These are phyloP conservation scores for Panaeolus cyanescens DNA, from an alignment of 768 basidiomycete genomes.

Conservation along the genomic window DNA sequence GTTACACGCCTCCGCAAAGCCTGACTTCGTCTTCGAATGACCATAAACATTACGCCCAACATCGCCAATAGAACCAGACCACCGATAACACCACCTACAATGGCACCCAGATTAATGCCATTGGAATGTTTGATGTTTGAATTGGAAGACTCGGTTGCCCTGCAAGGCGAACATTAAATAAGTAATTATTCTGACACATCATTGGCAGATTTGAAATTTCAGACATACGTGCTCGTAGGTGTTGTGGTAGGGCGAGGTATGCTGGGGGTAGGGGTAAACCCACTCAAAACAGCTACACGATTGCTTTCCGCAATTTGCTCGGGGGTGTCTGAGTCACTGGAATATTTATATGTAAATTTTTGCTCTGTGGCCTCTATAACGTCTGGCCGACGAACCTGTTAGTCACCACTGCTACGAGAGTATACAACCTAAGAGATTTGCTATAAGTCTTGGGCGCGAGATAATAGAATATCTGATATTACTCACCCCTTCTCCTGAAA, in stretches of 20 bases:
- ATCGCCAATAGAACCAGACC: not conserved
- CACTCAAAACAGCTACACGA: not conserved
- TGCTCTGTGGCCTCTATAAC: not conserved
- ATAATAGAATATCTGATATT: too few relatives aligned
- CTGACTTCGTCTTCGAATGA: not conserved
- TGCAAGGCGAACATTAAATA: not conserved
- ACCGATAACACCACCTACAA: not conserved
- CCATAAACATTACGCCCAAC: not conserved
- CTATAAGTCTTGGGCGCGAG: not conserved
- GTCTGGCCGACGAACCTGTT: not conserved
- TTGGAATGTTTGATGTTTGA: not conserved
- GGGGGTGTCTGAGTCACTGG: not conserved
- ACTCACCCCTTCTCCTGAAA: not conserved
- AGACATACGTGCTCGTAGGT: not conserved
- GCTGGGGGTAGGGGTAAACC: not conserved
- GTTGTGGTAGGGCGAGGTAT: not conserved
- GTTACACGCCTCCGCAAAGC: not conserved
- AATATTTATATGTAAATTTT: not conserved
- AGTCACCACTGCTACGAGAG: not conserved
- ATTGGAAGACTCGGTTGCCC: not conserved
- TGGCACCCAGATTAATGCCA: not conserved
- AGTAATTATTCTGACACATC: not conserved
- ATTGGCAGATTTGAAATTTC: not conserved
- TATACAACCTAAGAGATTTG: not conserved
- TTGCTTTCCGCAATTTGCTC: not conserved